phyloP scores from a whole-genome alignment of 2,329 filamentous ascomycete species.

The Zasmidium cellare region DNA sequence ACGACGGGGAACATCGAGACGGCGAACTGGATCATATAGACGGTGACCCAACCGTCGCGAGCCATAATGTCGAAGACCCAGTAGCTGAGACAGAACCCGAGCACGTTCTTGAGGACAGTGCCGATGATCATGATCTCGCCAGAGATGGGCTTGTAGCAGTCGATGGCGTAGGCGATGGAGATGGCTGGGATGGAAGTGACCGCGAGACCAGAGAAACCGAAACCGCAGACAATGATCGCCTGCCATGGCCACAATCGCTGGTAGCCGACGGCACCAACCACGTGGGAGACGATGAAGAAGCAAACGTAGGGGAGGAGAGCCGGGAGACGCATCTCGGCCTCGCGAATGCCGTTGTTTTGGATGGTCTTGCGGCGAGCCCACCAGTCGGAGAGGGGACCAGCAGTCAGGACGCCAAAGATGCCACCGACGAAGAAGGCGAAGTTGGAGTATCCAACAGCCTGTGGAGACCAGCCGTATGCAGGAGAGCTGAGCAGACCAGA shows the following conservation, averaged over 20 bases:
- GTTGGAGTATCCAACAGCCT: constrained; percentile 52
- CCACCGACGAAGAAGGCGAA: constrained; percentile 47
- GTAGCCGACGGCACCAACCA: constrained; percentile 52
- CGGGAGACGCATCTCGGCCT: constrained; percentile 62
- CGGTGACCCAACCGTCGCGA: constrained; percentile 40
- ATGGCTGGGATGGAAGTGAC: constrained; percentile 47
- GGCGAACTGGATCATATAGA: constrained; percentile 47
- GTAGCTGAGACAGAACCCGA: constrained; percentile 45
- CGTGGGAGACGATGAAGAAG: constrained; percentile 50
- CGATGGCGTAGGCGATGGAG: constrained; percentile 46
- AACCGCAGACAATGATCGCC: constrained; percentile 52
- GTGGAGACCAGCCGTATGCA: constrained; percentile 46
- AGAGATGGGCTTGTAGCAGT: constrained; percentile 49
- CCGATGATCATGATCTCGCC: constrained; percentile 49
- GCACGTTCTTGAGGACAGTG: constrained; percentile 48
- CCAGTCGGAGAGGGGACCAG: constrained; percentile 57
- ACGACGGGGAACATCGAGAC: constrained; percentile 41
- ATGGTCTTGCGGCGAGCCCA: constrained; percentile 52
- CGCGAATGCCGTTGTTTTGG: constrained; percentile 57
- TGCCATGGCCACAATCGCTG: constrained; percentile 51
- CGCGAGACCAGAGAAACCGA: constrained; percentile 43
- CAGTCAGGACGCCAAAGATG: constrained; percentile 47
- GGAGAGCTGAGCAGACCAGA: constrained; percentile 45
- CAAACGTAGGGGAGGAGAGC: constrained; percentile 54
- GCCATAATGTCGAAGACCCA: constrained; percentile 43